Base-by-base conservation (phyloP, 768 basidiomycete species). In the Podaxis carcinomalis region DNA sequence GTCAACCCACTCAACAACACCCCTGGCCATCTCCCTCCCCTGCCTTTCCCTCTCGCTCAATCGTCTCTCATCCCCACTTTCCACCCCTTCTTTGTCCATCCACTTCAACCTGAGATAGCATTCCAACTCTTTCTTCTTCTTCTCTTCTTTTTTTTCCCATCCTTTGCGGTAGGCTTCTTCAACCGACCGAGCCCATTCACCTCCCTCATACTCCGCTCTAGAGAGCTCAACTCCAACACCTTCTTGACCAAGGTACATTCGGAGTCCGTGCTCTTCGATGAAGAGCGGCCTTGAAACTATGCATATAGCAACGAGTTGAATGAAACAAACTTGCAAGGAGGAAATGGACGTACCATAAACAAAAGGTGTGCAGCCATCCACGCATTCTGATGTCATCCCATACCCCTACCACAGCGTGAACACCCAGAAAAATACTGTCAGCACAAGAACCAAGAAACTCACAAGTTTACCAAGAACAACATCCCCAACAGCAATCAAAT, bases 391-490 rank as follows among this genome's bases (percentile, higher is more conserved):
- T 50, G 90, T 89, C 0, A 90, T 90, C 13, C 90, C 90, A 68
- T 92, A 93, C 35, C 90, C 90, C 88, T 89, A 64, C 21, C 27
- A 14, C 56, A 32, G 9, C 23, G 62, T 21, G 35, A 14, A 21
- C 11, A 25, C 56, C 60, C 49, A 19, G 10, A 21, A 40, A 53
- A 60, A 21, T 13, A 56, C 2, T 25, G 51, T 28, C 37, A 56
- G 52, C 42, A 36, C 49, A 44, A 36, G 49, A 21, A 46, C 46
- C 27, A 47, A 36, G 27, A n/a, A 11, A 75, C 83, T 61, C 61
- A 89, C 88, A 68, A 93, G 73, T 71, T 92, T 93, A 40, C 91
- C 91, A 39, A 93, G 77, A 13, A 92, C 75, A 19, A 89, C 89
- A 67, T 93, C 89, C 4, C 81, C 85, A 6, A 84, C 78, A 1